Base-by-base conservation (phyloP, 2,329 filamentous ascomycete species). In the Ceratocystis colombiana region DNA sequence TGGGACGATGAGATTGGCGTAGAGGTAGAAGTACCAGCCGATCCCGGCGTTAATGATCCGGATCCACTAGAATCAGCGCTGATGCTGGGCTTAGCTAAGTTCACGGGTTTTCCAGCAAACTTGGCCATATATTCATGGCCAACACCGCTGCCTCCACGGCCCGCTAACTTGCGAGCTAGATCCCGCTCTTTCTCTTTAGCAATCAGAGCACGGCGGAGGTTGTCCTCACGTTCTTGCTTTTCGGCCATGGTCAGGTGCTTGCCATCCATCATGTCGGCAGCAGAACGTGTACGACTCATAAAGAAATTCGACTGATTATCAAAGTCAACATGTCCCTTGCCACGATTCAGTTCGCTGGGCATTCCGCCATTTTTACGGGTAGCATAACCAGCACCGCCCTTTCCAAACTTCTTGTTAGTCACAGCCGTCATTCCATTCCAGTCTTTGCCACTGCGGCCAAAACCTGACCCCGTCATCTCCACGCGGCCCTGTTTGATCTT, bases 391-490 rank as follows among this genome's bases (percentile, higher is more conserved):
- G 45, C 73, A 37, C 77, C 77, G 2, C 77, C 80, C 8, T 79
- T 77, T 25, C 80, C 81, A 75, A 86, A 64, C 44, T 73, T 68
- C 33, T 70, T 68, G 61, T 70, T 72, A 67, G 71, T 71, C 37
- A 74, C 72, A 10, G 71, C 72, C 33, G 28, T 55, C 59, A 63
- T 67, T 37, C 64, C 64, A 50, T 75, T 75, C 64, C 73, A 74
- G 62, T 74, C 69, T 66, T 67, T 73, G 66, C 70, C 71, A 3
- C 66, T 67, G 61, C 71, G 61, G 3, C 76, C 76, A 59, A 77
- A 82, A 22, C 81, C 82, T 75, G 86, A 87, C 12, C 80, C 83
- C 72, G 92, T 96, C 68, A 96, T 81, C 72, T 96, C 91, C 79
- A 92, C 86, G 45, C 92, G 82, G 37, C 79, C 78, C 65, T 72